Evolutionary conservation across 1,284 basidiomycete species (phyloP).

Genomic region (Tetrapyrgos nigripes): DNA sequence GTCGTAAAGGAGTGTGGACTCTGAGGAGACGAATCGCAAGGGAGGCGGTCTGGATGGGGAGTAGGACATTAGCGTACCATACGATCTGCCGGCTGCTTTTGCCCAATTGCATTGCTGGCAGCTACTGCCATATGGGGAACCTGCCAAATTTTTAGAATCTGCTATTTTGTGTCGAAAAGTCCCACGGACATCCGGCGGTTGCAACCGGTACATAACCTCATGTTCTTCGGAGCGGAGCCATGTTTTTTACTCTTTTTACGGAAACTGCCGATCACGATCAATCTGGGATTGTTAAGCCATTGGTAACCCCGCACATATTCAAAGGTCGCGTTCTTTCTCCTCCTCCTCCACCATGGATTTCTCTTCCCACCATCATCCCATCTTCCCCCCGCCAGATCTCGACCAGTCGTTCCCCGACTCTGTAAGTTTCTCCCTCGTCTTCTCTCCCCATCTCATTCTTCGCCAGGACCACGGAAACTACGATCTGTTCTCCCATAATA

Average conservation of each 20-base stretch:
- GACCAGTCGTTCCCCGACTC: slow-evolving; percentile 47
- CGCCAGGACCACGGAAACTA: slow-evolving; percentile 58
- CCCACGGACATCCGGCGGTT: too few species aligned
- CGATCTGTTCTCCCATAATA: slow-evolving; percentile 62
- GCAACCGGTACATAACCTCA: too few species aligned
- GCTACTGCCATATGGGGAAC: slow-evolving; percentile 35
- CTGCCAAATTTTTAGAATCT: slow-evolving; percentile 50
- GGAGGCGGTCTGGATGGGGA: slow-evolving; percentile 51
- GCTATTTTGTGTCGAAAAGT: too few species aligned
- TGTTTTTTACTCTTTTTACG: too few species aligned
- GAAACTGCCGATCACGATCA: slow-evolving; percentile 54
- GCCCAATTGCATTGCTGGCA: not conserved
- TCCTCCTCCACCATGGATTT: slow-evolving; percentile 56
- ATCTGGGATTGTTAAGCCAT: slow-evolving; percentile 20
- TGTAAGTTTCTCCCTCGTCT: slow-evolving; percentile 19
- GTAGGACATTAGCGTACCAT: too few species aligned
- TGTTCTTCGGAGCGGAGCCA: too few species aligned
- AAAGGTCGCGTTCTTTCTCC: slow-evolving; percentile 32
- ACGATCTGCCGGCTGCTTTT: not conserved
- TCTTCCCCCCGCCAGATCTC: slow-evolving; percentile 59
- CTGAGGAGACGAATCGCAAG: slow-evolving; percentile 47
- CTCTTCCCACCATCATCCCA: slow-evolving; percentile 44
- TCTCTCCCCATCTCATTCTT: slow-evolving; percentile 40
- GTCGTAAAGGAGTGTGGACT: slow-evolving; percentile 70
- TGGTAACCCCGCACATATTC: slow-evolving; percentile 30